Base-by-base conservation (phyloP, 345 rosid species). In the Eucalyptus camaldulensis region DNA sequence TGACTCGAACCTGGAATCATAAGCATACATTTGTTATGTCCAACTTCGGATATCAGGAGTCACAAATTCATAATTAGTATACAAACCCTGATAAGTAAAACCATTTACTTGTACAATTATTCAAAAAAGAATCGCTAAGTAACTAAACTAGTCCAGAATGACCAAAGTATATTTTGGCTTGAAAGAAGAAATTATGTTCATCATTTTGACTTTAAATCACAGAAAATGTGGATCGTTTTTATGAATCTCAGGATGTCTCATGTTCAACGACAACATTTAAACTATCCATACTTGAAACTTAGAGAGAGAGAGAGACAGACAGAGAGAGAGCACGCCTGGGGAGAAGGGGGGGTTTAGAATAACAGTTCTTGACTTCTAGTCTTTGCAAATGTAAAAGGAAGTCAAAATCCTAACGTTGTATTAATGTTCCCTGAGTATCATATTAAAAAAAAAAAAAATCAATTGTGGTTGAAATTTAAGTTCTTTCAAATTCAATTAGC, bases 1-100 rank as follows among this genome's bases (percentile, higher is more conserved):
- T 98, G 62, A 98, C 99, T 88, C 96, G 96, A 10, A 98, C 99
- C 99, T 97, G 94, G 47, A 92, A 89, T 87, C 15, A 50, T 40
- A 21, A 76, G 47, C 47, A 76, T 69, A 19, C 47, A 37, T 37
- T 76, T 76, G 6, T 37, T 76, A 76, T 76, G 83, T 19, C 83
- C 3, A 76, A 37, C 45, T 76, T 3, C 27, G 21, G 45, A 37
- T 76, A 76, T 21, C 83, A 76, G 29, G 29, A 76, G 47, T 76
- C 83, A 40, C 15, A 37, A 21, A 76, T 44, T 76, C 15, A 15
- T 21, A 40, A 76, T 37, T 76, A 40, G 83, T 3, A 22, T 37
- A 76, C 47, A 76, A 24, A 37, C 29, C 29, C 47, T 22, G 47
- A 40, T 40, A 40, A 76, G 16, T 40, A 10, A 76, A 40, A 76